phyloP scores from a whole-genome alignment of 2,329 filamentous ascomycete genomes.

The Diaporthe nobilis region DNA sequence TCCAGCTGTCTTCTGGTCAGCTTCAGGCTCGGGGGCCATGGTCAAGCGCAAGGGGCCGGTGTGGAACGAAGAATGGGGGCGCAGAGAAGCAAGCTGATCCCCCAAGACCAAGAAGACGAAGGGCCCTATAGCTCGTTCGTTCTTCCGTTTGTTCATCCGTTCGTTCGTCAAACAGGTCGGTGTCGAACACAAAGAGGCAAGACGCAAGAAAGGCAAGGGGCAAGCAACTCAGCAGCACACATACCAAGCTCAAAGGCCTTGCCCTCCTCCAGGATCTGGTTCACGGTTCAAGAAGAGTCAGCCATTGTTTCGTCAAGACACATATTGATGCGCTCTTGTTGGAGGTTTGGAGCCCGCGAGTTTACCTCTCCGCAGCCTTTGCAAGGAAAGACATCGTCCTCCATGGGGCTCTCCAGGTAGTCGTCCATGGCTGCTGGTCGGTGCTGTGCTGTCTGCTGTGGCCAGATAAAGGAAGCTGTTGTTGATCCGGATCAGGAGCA shows the following conservation, averaged over 20 bases:
- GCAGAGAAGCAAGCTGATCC: constrained; percentile 11
- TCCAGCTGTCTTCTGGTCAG: constrained; percentile 73
- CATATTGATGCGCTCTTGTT: constrained; percentile 48
- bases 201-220: constrained; percentile 5
- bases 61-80: constrained; percentile 11
- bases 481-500: constrained; percentile 21
- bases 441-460: constrained; percentile 48
- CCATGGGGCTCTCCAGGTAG: constrained; percentile 76
- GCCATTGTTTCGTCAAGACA: constrained; percentile 37
- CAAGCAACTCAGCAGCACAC: constrained; percentile 48
- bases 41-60: constrained; percentile 24
- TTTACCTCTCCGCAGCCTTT: constrained; percentile 92
- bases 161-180: not conserved
- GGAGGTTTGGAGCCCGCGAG: not conserved
- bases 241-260: constrained; percentile 97
- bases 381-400: constrained; percentile 90
- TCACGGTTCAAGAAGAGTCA: constrained; percentile 26
- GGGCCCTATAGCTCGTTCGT: not conserved
- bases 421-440: constrained; percentile 68
- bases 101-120: not conserved
- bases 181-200: not conserved
- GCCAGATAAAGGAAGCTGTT: not conserved
- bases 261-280: constrained; percentile 94
- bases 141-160: not conserved
- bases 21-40: constrained; percentile 41